Evolutionary conservation across 1,284 basidiomycete genomes (phyloP).

Genomic region (Ceratobasidium sp.): DNA sequence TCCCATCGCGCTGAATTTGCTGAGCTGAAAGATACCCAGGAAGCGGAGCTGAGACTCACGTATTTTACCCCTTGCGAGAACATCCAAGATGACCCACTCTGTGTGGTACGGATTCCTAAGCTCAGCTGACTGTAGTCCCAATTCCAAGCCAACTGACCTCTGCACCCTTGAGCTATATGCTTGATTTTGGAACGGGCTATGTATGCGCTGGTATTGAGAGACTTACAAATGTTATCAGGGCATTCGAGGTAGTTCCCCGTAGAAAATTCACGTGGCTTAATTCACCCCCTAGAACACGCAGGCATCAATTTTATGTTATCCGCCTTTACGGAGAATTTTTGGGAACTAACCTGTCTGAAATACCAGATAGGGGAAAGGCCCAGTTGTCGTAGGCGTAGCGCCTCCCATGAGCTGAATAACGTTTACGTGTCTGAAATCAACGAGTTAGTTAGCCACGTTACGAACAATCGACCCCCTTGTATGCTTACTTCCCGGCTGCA

Average conservation of each 20-base stretch:
- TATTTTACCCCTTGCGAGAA: neutral
- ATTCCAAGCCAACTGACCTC: neutral
- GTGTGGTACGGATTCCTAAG: neutral
- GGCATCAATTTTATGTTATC: too few species aligned
- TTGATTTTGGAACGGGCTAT: neutral
- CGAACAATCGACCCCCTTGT: too few species aligned
- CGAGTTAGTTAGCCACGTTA: neutral
- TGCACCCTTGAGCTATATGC: neutral
- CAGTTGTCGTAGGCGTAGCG: neutral
- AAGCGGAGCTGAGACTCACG: neutral
- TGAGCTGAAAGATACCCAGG: neutral
- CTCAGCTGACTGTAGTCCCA: neutral
- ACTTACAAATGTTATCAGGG: constrained; percentile 9
- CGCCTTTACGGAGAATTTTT: too few species aligned
- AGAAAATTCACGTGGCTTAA: constrained; percentile 2
- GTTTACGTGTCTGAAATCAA: constrained; percentile 11
- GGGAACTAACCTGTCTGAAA: constrained; percentile 10
- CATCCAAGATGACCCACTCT: neutral
- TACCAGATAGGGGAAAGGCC: neutral
- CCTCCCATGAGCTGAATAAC: constrained; percentile 7
- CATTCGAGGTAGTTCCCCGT: neutral
- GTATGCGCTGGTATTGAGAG: neutral
- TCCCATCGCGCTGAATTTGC: neutral
- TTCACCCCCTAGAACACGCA: neutral
- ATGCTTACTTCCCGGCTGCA: neutral